A percentile compares a stretch with the other conserved stretches of the same genome.
These are phyloP conservation scores for Ziziphus jujuba DNA, from an alignment of 306 rosid genomes.

Conservation along the genomic window DNA sequence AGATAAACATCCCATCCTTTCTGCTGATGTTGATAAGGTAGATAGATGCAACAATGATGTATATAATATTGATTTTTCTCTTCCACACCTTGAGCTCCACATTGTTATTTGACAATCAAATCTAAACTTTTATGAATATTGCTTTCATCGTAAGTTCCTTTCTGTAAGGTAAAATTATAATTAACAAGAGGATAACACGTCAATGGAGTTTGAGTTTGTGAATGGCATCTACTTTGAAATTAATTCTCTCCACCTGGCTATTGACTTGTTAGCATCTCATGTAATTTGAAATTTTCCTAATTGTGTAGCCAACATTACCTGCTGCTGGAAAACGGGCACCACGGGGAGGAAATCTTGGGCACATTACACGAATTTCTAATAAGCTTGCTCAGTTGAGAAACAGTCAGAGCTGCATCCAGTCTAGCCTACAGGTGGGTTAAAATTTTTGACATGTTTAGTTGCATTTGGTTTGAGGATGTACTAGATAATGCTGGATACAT, in stretches of 20 bases:
- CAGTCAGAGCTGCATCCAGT: conserved; percentile 55
- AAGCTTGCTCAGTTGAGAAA: conserved; percentile 74
- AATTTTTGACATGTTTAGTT: not conserved
- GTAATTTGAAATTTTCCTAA: conserved; percentile 15
- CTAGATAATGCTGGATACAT: not conserved
- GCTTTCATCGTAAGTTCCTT: conserved; percentile 11
- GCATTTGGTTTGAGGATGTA: not conserved
- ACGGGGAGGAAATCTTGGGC: conserved; percentile 86
- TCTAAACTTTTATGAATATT: not conserved
- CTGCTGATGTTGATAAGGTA: conserved; percentile 65
- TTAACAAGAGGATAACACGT: not conserved
- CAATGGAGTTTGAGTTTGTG: conserved; percentile 1
- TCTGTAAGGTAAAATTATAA: conserved; percentile 4
- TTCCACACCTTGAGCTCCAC: not conserved
- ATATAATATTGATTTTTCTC: conserved; percentile 12
- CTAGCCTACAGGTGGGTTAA: conserved; percentile 73
- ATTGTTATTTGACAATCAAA: not conserved
- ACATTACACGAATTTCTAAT: conserved; percentile 73
- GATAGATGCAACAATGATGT: conserved; percentile 27
- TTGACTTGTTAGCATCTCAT: not conserved
- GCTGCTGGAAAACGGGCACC: conserved; percentile 66
- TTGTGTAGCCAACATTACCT: conserved; percentile 77
- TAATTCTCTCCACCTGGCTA: conserved; percentile 8
- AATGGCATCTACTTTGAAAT: conserved; percentile 2
- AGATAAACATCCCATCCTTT: conserved; percentile 64